Conservation (phyloP, 1,284 basidiomycete species). For the Moniliella sp. region DNA sequence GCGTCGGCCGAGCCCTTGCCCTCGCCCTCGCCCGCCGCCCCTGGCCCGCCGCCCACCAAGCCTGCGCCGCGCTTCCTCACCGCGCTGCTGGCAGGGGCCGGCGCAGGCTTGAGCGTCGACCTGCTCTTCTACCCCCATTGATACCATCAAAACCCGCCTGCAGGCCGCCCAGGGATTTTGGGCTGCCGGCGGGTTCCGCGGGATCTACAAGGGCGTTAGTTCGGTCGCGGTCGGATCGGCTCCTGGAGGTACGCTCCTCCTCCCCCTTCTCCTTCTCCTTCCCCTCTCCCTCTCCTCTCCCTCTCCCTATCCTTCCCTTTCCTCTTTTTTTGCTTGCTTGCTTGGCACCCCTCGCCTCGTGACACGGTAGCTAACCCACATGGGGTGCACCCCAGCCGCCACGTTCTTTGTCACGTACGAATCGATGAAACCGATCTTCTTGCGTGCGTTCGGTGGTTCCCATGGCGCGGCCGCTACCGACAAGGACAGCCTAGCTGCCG, state of each 20-base stretch:
- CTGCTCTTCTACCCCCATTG: constrained; percentile 52
- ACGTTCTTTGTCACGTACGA: constrained; percentile 91
- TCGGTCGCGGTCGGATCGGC: constrained; percentile 87
- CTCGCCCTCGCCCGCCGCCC: no score
- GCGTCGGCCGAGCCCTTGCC: no score
- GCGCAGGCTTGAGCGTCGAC: background rate
- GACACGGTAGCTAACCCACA: no score
- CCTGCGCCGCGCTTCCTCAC: no score
- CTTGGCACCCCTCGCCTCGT: constrained; percentile 2
- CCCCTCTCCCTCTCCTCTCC: no score
- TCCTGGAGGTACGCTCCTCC: no score
- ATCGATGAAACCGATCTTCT: constrained; percentile 48
- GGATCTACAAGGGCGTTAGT: constrained; percentile 80
- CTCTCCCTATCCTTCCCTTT: no score
- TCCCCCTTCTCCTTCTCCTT: no score
- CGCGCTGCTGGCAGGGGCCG: background rate
- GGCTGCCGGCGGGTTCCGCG: constrained; percentile 64
- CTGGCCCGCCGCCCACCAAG: no score
- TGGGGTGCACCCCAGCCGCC: no score
- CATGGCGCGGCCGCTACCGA: background rate
- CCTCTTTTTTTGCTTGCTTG: no score
- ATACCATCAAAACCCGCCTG: constrained; percentile 82
- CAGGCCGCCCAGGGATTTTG: constrained; percentile 72
- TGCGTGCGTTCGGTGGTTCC: background rate
- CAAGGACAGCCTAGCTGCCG: constrained; percentile 4